Evolutionary conservation across 306 rosid genomes (phyloP), one percentile per base, ranked within the genome.

Genomic region (Rosa multiflora): DNA sequence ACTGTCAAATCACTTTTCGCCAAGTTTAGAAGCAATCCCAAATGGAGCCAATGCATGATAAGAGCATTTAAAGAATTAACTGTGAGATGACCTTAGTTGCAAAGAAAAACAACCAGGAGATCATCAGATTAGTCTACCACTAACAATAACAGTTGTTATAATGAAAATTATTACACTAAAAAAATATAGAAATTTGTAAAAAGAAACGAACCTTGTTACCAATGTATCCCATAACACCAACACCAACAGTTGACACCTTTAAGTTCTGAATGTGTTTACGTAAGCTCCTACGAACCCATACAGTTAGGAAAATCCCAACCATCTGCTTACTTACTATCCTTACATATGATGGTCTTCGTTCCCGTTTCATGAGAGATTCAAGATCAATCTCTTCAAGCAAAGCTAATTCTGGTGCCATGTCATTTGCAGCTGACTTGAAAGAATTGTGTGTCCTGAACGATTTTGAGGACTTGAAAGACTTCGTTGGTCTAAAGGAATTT

Each of bases 221-320:
- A 79, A 92, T 94, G 78, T 90, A 94, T 78, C 98, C 98, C 98
- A 94, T 92, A 62, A 94, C 93, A 70, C 98, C 98, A 86, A 94
- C 98, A 75, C 98, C 98, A 75, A 92, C 97, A 70, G 88, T 92
- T 72, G 98, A 94, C 61, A 94, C 97, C 82, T 94, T 92, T 44
- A 91, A 68, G 59, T 92, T 94, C 81, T 89, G 97, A 84, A 94
- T 94, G 83, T 94, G 97, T 76, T 89, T 91, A 10, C 97, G 91
- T 88, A 94, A 85, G 80, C 90, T 84, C 81, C 92, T 86, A 43
- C 98, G 97, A 58, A 89, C 97, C 98, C 98, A 94, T 17, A 94
- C 37, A 42, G 97, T 87, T 72, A 94, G 83, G 90, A 89, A 94
- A 84, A 94, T 49, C 72, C 98, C 98, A 81, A 94, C 97, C 98